Base-by-base conservation (phyloP, 31 red algal genomes). In the Odonthalia washingtoniensis region DNA sequence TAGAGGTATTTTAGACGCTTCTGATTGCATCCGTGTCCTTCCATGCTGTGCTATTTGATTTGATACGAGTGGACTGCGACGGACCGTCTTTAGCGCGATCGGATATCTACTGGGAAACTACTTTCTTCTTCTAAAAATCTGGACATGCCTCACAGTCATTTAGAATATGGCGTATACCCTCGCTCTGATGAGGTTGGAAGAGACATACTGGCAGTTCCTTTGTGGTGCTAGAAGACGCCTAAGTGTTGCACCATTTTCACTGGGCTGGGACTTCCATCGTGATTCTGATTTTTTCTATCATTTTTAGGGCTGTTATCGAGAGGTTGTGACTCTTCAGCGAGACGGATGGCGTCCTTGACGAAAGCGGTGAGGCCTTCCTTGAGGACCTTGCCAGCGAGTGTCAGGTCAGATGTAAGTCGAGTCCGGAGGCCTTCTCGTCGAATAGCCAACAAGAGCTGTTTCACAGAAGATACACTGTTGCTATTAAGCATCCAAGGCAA, bases 61-160 rank as follows among this genome's bases (percentile, higher is more conserved):
- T 14, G 14, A 24, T 17, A 17, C 52, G 14, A 24, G 52, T 61
- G 24, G 52, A 61, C 14, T 17, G 24, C 52, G 52, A 61, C 52
- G 52, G 52, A 61, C 52, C 52, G 52, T n/a, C n/a, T n/a, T 61
- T 61, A 24, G 52, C 52, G 52, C 52, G 52, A 61, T 61, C 52
- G 16, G 52, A 14, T 14, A 24, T 24, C 14, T 17, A 17, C 24
- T 61, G 52, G 52, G 14, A 14, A 14, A 61, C 24, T 17, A 61
- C 24, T 61, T 61, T 61, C 52, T 61, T 61, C 52, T 61, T 61
- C 52, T 61, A 14, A 14, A 24, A 24, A 17, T 61, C 52, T 61
- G 52, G 52, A 24, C 52, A 61, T 61, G 52, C 52, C 14, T 24
- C n/a, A n/a, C 14, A 61, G 52, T 61, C n/a, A 17, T 24, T 61